Percentiles rank a stretch among this genome's conserved stretches.
Conservation (phyloP, 176 grass and related monocot species). For the Paspalum notatum region DNA sequence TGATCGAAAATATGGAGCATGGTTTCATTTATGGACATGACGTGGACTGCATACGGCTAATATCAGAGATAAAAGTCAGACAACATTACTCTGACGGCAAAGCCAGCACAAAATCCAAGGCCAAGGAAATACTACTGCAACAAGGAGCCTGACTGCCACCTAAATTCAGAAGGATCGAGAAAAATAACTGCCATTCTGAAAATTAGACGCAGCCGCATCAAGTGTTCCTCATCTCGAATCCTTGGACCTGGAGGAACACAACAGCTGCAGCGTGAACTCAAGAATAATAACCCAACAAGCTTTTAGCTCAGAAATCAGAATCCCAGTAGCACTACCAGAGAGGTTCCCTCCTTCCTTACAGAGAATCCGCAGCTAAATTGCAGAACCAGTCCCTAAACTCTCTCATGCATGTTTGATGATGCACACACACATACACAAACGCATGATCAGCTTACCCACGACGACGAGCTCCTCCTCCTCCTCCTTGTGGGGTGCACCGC, state of each 20-base stretch:
- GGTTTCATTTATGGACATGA: not conserved
- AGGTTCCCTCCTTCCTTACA: not conserved
- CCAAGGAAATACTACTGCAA: not conserved
- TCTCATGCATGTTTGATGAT: not conserved
- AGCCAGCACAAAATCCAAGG: not conserved
- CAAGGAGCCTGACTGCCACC: conserved; percentile 8
- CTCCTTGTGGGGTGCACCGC: not conserved
- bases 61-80: not conserved
- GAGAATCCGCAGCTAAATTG: conserved; percentile 8
- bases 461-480: conserved; percentile 21
- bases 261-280: not conserved
- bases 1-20: not conserved
- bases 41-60: no score
- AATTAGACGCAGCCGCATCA: not conserved
- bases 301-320: not conserved
- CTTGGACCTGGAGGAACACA: not conserved
- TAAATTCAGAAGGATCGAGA: not conserved
- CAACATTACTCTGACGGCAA: not conserved
- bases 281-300: not conserved
- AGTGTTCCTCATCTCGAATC: not conserved
- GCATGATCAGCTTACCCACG: conserved; percentile 40
- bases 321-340: not conserved
- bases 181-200: not conserved
- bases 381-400: not conserved
- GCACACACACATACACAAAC: not conserved